These are phyloP conservation scores for Colletotrichum agaves DNA, from an alignment of 2,329 filamentous ascomycete species.

Conservation along the genomic window DNA sequence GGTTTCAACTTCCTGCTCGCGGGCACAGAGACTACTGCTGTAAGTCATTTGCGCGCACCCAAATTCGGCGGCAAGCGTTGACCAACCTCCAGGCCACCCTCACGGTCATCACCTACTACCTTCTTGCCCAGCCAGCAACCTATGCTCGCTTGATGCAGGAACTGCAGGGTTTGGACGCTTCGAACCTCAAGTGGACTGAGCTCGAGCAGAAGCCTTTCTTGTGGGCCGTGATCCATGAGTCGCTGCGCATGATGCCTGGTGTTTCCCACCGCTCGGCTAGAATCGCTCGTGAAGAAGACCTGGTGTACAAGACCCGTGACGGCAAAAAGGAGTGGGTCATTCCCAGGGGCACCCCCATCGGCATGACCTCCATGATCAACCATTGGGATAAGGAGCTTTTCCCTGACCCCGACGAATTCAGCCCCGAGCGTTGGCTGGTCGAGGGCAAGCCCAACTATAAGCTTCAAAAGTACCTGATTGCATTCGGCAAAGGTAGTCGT, in stretches of 20 bases:
- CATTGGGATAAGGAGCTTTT: slow-evolving; percentile 40
- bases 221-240: slow-evolving; percentile 41
- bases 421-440: slow-evolving; percentile 42
- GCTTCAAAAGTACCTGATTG: slow-evolving; percentile 37
- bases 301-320: slow-evolving; percentile 40
- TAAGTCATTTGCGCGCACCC: not conserved
- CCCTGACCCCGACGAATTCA: slow-evolving; percentile 38
- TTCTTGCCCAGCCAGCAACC: slow-evolving; percentile 42
- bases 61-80: not conserved
- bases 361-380: slow-evolving; percentile 40
- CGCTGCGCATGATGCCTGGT: slow-evolving; percentile 41
- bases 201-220: slow-evolving; percentile 54
- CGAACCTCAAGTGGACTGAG: slow-evolving; percentile 42
- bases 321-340: slow-evolving; percentile 38
- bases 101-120: slow-evolving; percentile 43
- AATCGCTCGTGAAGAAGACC: slow-evolving; percentile 39
- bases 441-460: slow-evolving; percentile 31
- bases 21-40: slow-evolving; percentile 61
- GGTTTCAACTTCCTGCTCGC: slow-evolving; percentile 58
- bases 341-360: slow-evolving; percentile 38
- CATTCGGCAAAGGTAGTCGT: slow-evolving; percentile 39
- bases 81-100: slow-evolving; percentile 40
- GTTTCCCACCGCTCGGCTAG: slow-evolving; percentile 38
- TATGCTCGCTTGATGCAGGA: slow-evolving; percentile 42
- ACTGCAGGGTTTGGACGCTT: slow-evolving; percentile 41